Conservation (phyloP, 1,284 basidiomycete species). For the Testicularia cyperi region DNA sequence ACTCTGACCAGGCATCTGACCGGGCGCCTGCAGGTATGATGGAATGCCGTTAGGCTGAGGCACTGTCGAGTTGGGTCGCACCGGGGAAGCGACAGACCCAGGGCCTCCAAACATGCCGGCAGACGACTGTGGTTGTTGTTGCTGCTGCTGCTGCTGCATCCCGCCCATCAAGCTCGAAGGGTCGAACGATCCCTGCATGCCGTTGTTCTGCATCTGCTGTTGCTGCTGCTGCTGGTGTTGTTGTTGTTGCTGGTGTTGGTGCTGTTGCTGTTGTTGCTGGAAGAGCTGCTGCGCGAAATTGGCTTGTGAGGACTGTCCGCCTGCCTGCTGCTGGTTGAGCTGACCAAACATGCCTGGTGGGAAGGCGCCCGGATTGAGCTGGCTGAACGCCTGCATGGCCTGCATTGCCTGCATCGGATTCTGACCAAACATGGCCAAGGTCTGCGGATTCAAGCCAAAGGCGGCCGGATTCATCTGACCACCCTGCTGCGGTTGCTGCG, state of each 20-base stretch:
- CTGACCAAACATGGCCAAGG: constrained; percentile 32
- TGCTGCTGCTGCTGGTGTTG: constrained; percentile 9
- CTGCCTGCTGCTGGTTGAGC: constrained; percentile 1
- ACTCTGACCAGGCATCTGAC: too few species aligned
- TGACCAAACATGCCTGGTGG: constrained; percentile 15
- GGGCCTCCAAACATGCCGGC: constrained; percentile 17
- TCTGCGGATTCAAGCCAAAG: constrained; percentile 29
- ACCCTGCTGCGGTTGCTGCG: constrained; percentile 17
- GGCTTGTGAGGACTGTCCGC: neutral
- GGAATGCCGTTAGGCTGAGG: constrained; percentile 35
- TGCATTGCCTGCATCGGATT: constrained; percentile 40
- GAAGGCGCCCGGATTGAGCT: constrained; percentile 28
- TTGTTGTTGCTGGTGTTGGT: constrained; percentile 13
- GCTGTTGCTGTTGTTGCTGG: constrained; percentile 31
- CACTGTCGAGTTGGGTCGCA: constrained; percentile 24
- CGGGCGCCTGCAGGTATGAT: constrained; percentile 29
- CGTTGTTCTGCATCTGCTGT: constrained; percentile 17
- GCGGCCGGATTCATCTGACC: constrained; percentile 26
- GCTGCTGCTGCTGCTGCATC: constrained; percentile 9
- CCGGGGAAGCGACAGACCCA: constrained; percentile 14
- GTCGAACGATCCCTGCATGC: constrained; percentile 24
- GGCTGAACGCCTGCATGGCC: constrained; percentile 34
- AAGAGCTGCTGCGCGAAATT: constrained; percentile 12
- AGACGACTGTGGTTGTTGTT: constrained; percentile 16
- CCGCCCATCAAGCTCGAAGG: constrained; percentile 28